Evolutionary conservation across 495 filamentous ascomycete species (phyloP).

Genomic region (Aspergillus olivimuriae): DNA sequence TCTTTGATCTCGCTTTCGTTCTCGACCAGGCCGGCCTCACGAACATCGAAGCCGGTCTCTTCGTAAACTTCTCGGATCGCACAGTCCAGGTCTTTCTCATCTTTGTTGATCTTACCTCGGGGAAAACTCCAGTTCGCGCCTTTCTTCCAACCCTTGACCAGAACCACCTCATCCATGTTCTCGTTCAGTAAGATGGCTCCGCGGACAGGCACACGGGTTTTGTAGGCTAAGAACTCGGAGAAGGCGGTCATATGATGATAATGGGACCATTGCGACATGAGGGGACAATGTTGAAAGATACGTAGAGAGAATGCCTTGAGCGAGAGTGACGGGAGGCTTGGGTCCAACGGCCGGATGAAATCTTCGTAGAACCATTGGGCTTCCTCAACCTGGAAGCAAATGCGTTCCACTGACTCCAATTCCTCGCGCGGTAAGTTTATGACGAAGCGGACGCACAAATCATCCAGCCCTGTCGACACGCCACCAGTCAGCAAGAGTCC

Average conservation of each 20-base stretch:
- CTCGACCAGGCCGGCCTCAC: slow-evolving; percentile 60
- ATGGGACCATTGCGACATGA: slow-evolving; percentile 71
- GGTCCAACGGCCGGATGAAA: slow-evolving; percentile 88
- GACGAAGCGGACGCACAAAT: slow-evolving; percentile 91
- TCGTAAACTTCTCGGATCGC: slow-evolving; percentile 92
- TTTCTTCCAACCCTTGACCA: slow-evolving; percentile 98
- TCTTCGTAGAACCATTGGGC: slow-evolving; percentile 99
- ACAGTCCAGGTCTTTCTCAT: slow-evolving; percentile 86
- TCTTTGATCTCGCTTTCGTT: slow-evolving; percentile 63
- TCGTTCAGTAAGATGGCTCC: slow-evolving; percentile 90
- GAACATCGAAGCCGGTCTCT: slow-evolving; percentile 86
- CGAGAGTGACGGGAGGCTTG: slow-evolving; percentile 73
- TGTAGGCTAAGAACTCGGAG: slow-evolving; percentile 85
- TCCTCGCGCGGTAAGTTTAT: slow-evolving; percentile 91
- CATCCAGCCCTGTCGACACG: slow-evolving; percentile 72
- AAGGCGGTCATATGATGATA: slow-evolving; percentile 76
- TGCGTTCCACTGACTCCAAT: slow-evolving; percentile 79
- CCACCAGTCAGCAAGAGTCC: slow-evolving; percentile 3
- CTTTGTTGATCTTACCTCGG: slow-evolving; percentile 93
- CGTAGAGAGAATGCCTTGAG: slow-evolving; percentile 75
- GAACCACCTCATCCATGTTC: slow-evolving; percentile 80
- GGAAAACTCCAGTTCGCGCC: slow-evolving; percentile 95
- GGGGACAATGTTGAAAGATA: slow-evolving; percentile 89
- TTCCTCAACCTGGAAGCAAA: slow-evolving; percentile 97
- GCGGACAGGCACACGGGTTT: slow-evolving; percentile 85